These are phyloP conservation scores for Roridomyces roridus DNA, from an alignment of 768 basidiomycete genomes.

Conservation along the genomic window DNA sequence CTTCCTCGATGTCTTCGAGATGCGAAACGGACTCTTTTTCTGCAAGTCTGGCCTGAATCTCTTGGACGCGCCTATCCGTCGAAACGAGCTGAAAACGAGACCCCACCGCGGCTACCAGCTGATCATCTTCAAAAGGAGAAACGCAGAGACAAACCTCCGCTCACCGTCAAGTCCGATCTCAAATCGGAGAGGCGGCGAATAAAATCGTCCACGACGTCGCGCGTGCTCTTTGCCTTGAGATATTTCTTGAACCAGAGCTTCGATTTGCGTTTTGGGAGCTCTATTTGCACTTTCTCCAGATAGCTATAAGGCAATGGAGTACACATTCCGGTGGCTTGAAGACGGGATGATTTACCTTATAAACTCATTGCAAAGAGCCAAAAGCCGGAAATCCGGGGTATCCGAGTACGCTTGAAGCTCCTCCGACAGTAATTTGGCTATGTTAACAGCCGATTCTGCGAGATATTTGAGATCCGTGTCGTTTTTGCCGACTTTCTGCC, in stretches of 20 bases:
- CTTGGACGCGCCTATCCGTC: neutral
- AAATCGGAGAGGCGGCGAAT: neutral
- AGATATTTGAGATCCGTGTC: slow-evolving; percentile 6
- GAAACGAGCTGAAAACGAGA: slow-evolving; percentile 3
- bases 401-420: neutral
- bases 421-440: neutral
- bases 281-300: neutral
- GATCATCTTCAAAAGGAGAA: too few relatives aligned
- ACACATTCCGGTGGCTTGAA: neutral
- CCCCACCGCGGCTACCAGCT: slow-evolving; percentile 4
- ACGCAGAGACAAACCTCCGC: too few relatives aligned
- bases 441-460: neutral
- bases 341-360: neutral
- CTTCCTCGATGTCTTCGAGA: neutral
- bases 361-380: neutral
- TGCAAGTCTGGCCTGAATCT: neutral
- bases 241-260: slow-evolving; percentile 9
- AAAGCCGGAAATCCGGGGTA: neutral
- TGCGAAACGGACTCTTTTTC: too few relatives aligned
- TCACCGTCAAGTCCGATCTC: slow-evolving; percentile 2
- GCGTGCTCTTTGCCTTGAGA: slow-evolving; percentile 7
- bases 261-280: neutral
- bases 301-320: too few relatives aligned
- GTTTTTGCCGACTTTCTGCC: neutral
- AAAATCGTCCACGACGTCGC: neutral